Evolutionary conservation across 805 yeast genomes (phyloP), one percentile per base, ranked within the genome.

Genomic region (Kluyveromyces lactis): DNA sequence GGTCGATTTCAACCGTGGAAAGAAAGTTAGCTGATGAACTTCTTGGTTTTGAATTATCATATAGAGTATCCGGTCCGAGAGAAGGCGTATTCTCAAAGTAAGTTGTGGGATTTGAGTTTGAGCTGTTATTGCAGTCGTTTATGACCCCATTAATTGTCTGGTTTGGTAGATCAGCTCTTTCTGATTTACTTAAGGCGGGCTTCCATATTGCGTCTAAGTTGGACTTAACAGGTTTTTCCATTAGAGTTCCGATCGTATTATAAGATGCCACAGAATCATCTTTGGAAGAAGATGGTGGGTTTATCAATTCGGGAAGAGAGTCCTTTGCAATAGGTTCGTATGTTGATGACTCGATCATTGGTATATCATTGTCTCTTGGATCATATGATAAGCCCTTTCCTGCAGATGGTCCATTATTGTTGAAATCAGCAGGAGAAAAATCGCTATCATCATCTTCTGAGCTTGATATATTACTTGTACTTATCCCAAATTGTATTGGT

Each of bases 391-490:
- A 19, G 4, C 49, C 55, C 8, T 42, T 42, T 26, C 47, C 26
- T 19, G 23, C 26, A 15, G 13, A 32, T 8, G 43, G 30, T 26
- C 45, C 45, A n/a, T 50, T 33, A 9, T 49, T 50, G 16, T 52
- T 58, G 27, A 54, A 42, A 4, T 51, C 53, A 11, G 33, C 34
- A 9, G 29, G 43, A n/a, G 44, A 54, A 11, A 55, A 56, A 16
- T 52, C 58, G 38, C 55, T 55, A 5, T 55, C 60, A n/a, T 51
- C 56, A 26, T 52, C 55, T 13, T 56, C 62, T 8, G 63, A 58
- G 37, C 60, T 55, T 2, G 63, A 55, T 4, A 58, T 40, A 23
- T 51, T 53, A 8, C 50, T 56, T 2, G 50, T 53, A 0, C 61
- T 55, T 7, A 57, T 48, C 35, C 56, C 62, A 42, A 60, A 59